Evolutionary conservation across 176 grass and related monocot genomes (phyloP), one percentile per base, ranked within the genome.

Genomic region (Eragrostis curvula): DNA sequence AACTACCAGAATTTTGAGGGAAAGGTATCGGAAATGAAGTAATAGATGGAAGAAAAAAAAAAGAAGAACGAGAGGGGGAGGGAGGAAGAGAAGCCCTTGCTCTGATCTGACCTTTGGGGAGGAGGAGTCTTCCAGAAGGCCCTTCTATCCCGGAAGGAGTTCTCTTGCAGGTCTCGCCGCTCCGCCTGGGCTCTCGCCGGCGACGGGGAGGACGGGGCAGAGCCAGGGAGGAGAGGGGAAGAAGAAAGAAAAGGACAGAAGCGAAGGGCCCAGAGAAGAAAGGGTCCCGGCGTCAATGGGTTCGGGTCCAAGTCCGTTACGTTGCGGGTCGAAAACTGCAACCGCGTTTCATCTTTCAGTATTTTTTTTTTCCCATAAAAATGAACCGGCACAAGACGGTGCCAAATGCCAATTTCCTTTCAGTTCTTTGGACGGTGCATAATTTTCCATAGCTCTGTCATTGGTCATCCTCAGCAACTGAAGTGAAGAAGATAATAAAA

Each of bases 41-140:
- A 71, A 70, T 2, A 45, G 42, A 61, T 41, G 46, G 14, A 16
- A n/a, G 6, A 20, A 27, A 24, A 15, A 16, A 48, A 9, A 6
- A 5, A 11, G 23, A 44, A 27, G 3, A 51, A 21, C 18, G 66
- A 21, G 17, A 15, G 3, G 2, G 23, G 17, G n/a, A 23, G 3
- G 46, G 13, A 28, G 21, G 16, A 55, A 63, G 66, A 42, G 75
- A n/a, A 51, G 10, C 16, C 40, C 40, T 6, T 61, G 76, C 14
- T 69, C 87, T 81, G 83, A 89, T 85, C 83, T 89, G n/a, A 85
- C 82, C 82, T 89, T 70, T 29, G 53, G 21, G 24, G 39, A 48
- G 20, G 13, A 77, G 39, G 20, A 28, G 62, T 6, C 24, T 40
- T 42, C 36, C 58, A 12, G 51, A 49, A 62, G 70, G 6, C 44